These are phyloP conservation scores for Juncus inflexus DNA, from an alignment of 176 grass and related monocot species.

Conservation along the genomic window DNA sequence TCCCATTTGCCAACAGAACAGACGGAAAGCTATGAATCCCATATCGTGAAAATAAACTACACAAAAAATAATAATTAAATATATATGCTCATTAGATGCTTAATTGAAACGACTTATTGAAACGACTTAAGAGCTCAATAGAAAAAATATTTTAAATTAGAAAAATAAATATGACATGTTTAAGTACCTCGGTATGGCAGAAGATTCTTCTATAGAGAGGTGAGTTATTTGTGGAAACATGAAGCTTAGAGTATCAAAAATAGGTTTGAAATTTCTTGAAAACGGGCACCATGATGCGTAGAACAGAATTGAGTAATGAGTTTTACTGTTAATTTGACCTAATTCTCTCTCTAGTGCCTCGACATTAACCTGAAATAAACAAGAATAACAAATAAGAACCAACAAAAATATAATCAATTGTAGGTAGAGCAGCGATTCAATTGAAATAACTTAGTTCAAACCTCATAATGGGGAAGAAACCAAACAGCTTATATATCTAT, in stretches of 20 bases:
- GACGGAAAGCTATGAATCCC: slow-evolving; percentile 65
- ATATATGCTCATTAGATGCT: slow-evolving; percentile 1
- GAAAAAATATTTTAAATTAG: background rate
- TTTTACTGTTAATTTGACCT: background rate
- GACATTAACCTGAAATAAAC: slow-evolving; percentile 20
- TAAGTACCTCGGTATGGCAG: slow-evolving; percentile 52
- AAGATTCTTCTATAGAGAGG: slow-evolving; percentile 73
- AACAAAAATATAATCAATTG: background rate
- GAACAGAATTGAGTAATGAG: slow-evolving; percentile 47
- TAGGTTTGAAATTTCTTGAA: slow-evolving; percentile 41
- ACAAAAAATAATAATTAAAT: slow-evolving; percentile 32
- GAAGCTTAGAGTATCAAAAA: slow-evolving; percentile 71
- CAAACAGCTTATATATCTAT: too few species aligned
- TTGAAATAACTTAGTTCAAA: background rate
- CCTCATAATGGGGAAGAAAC: too few species aligned
- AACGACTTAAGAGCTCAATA: too few species aligned
- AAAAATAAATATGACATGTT: background rate
- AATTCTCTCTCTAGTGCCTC: slow-evolving; percentile 10
- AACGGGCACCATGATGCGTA: slow-evolving; percentile 89
- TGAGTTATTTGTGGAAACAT: slow-evolving; percentile 87
- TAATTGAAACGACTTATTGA: too few species aligned
- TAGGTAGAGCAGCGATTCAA: background rate
- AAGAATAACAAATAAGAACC: slow-evolving; percentile 10
- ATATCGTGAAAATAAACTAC: slow-evolving; percentile 64
- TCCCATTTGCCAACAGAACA: slow-evolving; percentile 48